A percentile compares a stretch with the other conserved stretches of the same genome.
phyloP scores from a whole-genome alignment of 768 basidiomycete genomes.

The Termitomyces sp. region DNA sequence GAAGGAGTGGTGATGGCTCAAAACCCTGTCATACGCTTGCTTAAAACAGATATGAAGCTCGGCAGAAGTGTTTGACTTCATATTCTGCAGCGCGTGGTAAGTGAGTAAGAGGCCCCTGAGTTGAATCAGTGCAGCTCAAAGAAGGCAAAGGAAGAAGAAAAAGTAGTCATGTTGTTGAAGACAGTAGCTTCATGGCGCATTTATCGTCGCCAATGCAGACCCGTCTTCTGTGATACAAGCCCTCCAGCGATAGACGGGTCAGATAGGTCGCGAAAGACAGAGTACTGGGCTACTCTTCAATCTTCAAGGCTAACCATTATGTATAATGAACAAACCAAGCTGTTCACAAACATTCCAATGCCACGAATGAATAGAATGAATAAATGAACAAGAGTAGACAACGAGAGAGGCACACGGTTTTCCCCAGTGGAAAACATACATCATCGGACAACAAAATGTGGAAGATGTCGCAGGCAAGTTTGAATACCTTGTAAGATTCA shows the following conservation, averaged over 20 bases:
- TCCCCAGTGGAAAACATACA: neutral
- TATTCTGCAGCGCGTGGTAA: conserved; percentile 59
- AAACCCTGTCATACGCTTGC: conserved; percentile 62
- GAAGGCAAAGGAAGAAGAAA: neutral
- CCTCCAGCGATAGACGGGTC: neutral
- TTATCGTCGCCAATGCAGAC: neutral
- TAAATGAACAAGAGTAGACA: neutral
- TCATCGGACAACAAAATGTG: neutral
- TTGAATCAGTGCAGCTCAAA: neutral
- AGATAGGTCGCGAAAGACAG: neutral
- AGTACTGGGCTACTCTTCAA: neutral
- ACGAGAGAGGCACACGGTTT: too few relatives aligned
- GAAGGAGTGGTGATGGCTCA: conserved; percentile 62
- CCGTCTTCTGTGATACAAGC: neutral
- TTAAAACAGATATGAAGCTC: conserved; percentile 68
- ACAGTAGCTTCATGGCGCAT: too few relatives aligned
- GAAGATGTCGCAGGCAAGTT: neutral
- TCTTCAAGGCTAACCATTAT: neutral
- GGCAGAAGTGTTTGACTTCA: conserved; percentile 45
- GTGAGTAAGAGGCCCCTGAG: conserved; percentile 63
- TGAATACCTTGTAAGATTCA: conserved; percentile 57
- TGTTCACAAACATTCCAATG: neutral
- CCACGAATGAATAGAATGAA: neutral
- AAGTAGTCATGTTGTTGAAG: neutral
- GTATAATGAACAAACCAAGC: neutral